Conservation (phyloP, 2,329 filamentous ascomycete genomes). For the Arthrobotrys sphaeroides region DNA sequence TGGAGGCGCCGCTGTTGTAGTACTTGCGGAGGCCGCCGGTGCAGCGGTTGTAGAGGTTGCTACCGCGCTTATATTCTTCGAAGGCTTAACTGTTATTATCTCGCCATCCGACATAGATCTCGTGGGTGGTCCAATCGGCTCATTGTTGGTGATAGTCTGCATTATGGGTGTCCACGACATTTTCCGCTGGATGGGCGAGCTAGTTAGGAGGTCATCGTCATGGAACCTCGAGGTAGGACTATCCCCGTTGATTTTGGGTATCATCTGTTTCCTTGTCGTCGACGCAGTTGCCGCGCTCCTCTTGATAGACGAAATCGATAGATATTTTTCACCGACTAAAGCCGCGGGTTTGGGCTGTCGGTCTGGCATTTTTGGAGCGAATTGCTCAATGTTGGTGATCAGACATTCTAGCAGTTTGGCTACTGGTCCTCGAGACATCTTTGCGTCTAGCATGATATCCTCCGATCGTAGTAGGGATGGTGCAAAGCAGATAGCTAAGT, state of each 20-base stretch:
- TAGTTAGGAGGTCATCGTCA: conserved; percentile 39
- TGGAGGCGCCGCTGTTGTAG: background rate
- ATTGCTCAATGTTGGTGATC: conserved; percentile 62
- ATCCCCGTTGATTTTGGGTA: conserved; percentile 30
- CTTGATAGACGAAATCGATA: conserved; percentile 42
- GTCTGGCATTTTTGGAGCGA: conserved; percentile 55
- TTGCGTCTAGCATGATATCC: conserved; percentile 68
- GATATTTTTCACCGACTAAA: conserved; percentile 38
- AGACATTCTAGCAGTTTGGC: conserved; percentile 65
- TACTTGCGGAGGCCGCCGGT: background rate
- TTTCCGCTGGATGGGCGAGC: conserved; percentile 46
- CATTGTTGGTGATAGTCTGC: conserved; percentile 29
- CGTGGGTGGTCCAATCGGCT: background rate
- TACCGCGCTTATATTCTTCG: background rate
- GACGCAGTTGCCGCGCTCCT: conserved; percentile 45
- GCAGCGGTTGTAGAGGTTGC: background rate
- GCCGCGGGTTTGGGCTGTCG: conserved; percentile 49
- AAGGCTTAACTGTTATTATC: conserved; percentile 4
- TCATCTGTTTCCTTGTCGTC: conserved; percentile 47
- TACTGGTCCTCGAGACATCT: conserved; percentile 65
- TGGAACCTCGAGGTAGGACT: conserved; percentile 25
- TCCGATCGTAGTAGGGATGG: conserved; percentile 66
- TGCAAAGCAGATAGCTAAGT: conserved; percentile 67
- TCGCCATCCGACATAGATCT: conserved; percentile 11
- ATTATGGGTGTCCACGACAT: conserved; percentile 52